Conservation (phyloP, 2,329 filamentous ascomycete species). For the Aspergillus costaricaensis region DNA sequence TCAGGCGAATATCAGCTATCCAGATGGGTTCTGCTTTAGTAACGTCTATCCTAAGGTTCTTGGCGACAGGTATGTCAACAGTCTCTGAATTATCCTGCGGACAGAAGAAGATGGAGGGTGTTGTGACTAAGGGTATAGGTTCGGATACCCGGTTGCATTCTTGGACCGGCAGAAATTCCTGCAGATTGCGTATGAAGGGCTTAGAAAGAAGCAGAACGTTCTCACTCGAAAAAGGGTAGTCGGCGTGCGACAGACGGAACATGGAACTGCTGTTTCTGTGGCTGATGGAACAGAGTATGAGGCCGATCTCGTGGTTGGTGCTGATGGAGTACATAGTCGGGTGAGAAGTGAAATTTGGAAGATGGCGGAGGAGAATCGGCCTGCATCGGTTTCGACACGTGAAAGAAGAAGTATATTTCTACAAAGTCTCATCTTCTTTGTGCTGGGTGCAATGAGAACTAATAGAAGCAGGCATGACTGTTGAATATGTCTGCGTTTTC, state of each 20-base stretch:
- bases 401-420: constrained; percentile 12
- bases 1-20: constrained; percentile 11
- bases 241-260: constrained; percentile 25
- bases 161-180: constrained; percentile 25
- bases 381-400: not conserved
- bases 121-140: constrained; percentile 7
- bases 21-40: constrained; percentile 14
- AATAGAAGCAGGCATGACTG: constrained; percentile 17
- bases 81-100: too few relatives aligned
- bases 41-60: constrained; percentile 14
- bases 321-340: constrained; percentile 47
- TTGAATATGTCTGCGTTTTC: constrained; percentile 34
- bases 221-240: constrained; percentile 31
- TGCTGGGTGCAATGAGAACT: not conserved
- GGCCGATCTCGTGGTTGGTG: constrained; percentile 44
- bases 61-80: constrained; percentile 7
- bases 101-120: not conserved
- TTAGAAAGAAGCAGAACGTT: constrained; percentile 34
- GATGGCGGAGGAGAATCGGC: constrained; percentile 11
- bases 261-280: constrained; percentile 34
- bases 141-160: constrained; percentile 23
- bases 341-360: constrained; percentile 40
- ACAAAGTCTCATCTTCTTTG: not conserved
- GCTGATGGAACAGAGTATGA: constrained; percentile 36
- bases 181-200: constrained; percentile 24